Percentiles rank a stretch among this genome's conserved stretches.
These are phyloP conservation scores for Boletellus ananas DNA, from an alignment of 768 basidiomycete species.

Conservation along the genomic window DNA sequence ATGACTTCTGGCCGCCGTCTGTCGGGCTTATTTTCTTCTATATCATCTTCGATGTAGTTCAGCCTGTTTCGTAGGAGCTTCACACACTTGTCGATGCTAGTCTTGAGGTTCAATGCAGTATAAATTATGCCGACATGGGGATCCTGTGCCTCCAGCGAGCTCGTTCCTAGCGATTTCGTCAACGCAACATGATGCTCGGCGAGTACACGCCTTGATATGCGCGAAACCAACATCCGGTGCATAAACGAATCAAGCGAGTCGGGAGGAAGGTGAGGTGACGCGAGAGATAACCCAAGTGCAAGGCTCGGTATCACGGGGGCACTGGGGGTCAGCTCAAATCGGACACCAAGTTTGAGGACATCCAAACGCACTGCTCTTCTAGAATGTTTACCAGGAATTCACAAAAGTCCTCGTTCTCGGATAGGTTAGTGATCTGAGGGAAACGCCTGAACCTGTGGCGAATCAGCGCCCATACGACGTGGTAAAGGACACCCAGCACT, in stretches of 20 bases:
- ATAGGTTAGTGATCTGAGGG: constrained; percentile 64
- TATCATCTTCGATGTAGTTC: constrained; percentile 40
- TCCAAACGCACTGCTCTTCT: constrained; percentile 63
- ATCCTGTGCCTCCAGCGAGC: constrained; percentile 38
- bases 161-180: constrained; percentile 49
- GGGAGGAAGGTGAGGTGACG: constrained; percentile 73
- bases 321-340: constrained; percentile 37
- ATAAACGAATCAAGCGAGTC: constrained; percentile 84
- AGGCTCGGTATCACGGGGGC: constrained; percentile 77
- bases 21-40: constrained; percentile 22
- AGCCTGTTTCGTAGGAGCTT: constrained; percentile 50
- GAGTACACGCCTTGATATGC: constrained; percentile 85
- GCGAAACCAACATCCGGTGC: constrained; percentile 86
- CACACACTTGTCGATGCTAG: constrained; percentile 67
- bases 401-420: constrained; percentile 80
- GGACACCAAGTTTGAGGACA: not conserved
- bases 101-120: constrained; percentile 66
- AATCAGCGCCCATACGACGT: constrained; percentile 6
- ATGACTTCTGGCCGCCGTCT: constrained; percentile 58
- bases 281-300: constrained; percentile 79
- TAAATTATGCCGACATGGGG: constrained; percentile 83
- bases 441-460: constrained; percentile 61
- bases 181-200: constrained; percentile 87
- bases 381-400: constrained; percentile 60
- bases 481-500: constrained; percentile 39